Evolutionary conservation across 148 eudicot species (phyloP), one percentile per base, ranked within the genome.

Genomic region (Agrostemma githago): DNA sequence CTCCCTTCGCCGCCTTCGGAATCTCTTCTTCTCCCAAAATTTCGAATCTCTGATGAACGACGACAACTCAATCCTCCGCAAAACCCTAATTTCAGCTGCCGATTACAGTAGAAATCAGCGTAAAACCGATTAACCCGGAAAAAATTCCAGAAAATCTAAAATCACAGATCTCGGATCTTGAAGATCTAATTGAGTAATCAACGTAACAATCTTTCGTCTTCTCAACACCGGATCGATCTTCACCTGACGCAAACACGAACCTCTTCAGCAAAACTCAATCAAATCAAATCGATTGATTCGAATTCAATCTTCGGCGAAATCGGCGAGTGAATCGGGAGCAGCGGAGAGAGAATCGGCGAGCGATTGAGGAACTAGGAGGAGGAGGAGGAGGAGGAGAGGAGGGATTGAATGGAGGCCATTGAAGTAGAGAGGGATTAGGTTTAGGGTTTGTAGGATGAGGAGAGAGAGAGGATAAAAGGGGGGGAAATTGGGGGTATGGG

Each of bases 341-440:
- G 11, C 21, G 2, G n/a, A 11, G 5, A 46, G 21, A 43, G 51
- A 76, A 76, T 60, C 63, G 74, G 51, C 37, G 56, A 51, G 15
- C 14, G 56, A 51, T 51, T 51, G 60, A 15, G 39, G 70, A 15
- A 15, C 38, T 71, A n/a, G 46, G 37, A 51, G 42, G 41, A 26
- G n/a, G 42, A 17, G 19, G 74, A 16, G 56, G 21, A n/a, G 46
- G 37, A 51, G 42, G 41, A 26, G 42, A 17, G 19, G 74, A 16
- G 56, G 21, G 53, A 38, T 40, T 20, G 74, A 63, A n/a, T 6
- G 34, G 46, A 72, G 56, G 38, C 58, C 65, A 56, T 40, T 1
- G 71, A 62, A 41, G 26, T 34, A 62, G 44, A 54, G 59, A 20
- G 6, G 46, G 46, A 72, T 77, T 77, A 77, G 80, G 75, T 64